These are phyloP conservation scores for Mrakia blollopis DNA, from an alignment of 768 basidiomycete species.

Conservation along the genomic window DNA sequence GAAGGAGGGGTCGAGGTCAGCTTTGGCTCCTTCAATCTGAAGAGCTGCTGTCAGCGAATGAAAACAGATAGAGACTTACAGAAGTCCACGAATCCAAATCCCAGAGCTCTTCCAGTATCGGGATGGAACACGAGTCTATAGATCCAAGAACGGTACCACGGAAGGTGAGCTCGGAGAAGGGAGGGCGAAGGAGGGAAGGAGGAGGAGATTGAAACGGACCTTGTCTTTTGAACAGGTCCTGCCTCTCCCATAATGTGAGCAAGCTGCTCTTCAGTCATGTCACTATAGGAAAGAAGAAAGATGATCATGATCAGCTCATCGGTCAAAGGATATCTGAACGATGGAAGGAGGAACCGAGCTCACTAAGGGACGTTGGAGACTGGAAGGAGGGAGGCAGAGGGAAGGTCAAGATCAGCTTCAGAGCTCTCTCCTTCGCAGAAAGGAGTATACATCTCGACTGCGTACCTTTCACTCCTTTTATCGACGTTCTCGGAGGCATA, in stretches of 20 bases:
- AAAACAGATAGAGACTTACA: constrained; percentile 35
- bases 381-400: constrained; percentile 1
- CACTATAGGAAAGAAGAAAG: constrained; percentile 34
- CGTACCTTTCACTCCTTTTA: not conserved
- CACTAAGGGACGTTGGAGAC: constrained; percentile 40
- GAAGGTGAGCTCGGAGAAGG: not conserved
- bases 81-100: constrained; percentile 46
- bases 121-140: constrained; percentile 44
- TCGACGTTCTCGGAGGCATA: not conserved
- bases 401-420: not conserved
- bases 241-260: constrained; percentile 43
- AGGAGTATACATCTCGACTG: not conserved
- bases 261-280: constrained; percentile 46
- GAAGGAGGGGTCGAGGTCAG: not conserved
- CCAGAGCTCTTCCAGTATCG: constrained; percentile 43
- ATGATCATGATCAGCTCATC: not conserved
- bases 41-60: not conserved
- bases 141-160: not conserved
- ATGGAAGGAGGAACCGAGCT: constrained; percentile 6
- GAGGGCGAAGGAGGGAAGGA: not conserved
- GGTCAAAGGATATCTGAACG: not conserved
- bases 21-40: not conserved
- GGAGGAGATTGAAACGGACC: constrained; percentile 37
- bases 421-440: not conserved
- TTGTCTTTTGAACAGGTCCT: constrained; percentile 44